Base-by-base conservation (phyloP, 129 eudicot genomes). In the Dittrichia graveolens region DNA sequence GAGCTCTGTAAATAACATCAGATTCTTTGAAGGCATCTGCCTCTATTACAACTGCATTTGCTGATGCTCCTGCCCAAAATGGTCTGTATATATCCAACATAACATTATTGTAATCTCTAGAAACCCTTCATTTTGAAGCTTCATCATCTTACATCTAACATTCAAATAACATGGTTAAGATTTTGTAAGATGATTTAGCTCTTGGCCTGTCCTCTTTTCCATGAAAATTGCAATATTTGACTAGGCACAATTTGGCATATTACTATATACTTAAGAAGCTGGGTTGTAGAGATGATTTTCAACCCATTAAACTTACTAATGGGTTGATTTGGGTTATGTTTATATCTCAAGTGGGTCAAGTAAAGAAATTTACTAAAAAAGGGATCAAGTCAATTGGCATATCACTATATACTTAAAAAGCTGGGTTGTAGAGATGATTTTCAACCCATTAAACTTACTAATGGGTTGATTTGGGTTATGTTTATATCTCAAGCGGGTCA, bases 11-110 rank as follows among this genome's bases (percentile, higher is more conserved):
- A 37, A 95, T 88, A 66, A 95, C 97, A 62, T 95, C 99, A 9
- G 95, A 80, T 53, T 95, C 99, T 72, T 95, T 95, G 79, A 95
- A 95, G 45, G 99, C 97, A 69, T 95, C 99, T 47, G 99, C 97
- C 68, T 95, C 99, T 70, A 95, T 88, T 35, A 95, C 82, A 71
- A 95, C 99, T 44, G 95, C 97, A 67, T 95, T 91, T 66, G 78
- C 94, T 63, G 91, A 80, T 77, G 97, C 99, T 78, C 85, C 96
- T 42, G 88, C 87, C 99, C 99, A 94, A 68, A 94, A 94, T 77
- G 99, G 96, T 71, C 99, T 94, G 95, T 69, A 18, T 69, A 39
- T 74, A 69, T 67, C 62, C 61, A 75, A 44, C 38, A 1, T 58
- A 72, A 59, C 35, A 57, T 42, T 45, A 31, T 24, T 24, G 31